Conservation (phyloP, 768 basidiomycete genomes). For the Leccinum fibrillosum region DNA sequence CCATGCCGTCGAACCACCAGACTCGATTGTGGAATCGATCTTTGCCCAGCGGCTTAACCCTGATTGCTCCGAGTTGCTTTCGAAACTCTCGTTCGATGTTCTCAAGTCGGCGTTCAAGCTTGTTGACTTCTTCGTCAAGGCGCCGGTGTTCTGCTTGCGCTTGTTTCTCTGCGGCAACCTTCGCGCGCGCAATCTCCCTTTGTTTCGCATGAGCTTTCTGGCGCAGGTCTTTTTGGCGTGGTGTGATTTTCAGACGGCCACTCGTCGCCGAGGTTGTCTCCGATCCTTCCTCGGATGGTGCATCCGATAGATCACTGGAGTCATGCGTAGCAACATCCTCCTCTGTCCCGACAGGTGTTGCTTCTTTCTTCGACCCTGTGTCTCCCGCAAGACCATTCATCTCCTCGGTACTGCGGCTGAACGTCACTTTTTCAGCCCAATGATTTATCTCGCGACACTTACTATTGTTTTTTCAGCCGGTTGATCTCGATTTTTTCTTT, state of each 20-base stretch:
- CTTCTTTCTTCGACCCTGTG: constrained; percentile 44
- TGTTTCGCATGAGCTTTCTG: constrained; percentile 68
- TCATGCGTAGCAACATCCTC: constrained; percentile 64
- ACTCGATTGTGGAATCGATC: constrained; percentile 94
- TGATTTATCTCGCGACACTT: constrained; percentile 34
- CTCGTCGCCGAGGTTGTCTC: constrained; percentile 51
- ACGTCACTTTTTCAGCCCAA: constrained; percentile 12
- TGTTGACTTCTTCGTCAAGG: constrained; percentile 85
- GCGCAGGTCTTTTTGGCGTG: constrained; percentile 51
- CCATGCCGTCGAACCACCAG: constrained; percentile 99
- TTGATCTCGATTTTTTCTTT: constrained; percentile 97
- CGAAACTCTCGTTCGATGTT: constrained; percentile 93
- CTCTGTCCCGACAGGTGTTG: constrained; percentile 37
- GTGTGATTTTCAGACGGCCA: constrained; percentile 40
- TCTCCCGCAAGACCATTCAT: constrained; percentile 65
- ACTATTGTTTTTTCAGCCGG: constrained; percentile 85
- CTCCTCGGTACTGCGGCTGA: constrained; percentile 57
- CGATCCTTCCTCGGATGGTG: constrained; percentile 57
- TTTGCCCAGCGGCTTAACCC: constrained; percentile 84
- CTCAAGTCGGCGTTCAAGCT: constrained; percentile 76
- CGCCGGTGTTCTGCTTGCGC: constrained; percentile 80
- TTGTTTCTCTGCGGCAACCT: constrained; percentile 77
- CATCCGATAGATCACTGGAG: constrained; percentile 71
- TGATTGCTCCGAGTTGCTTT: constrained; percentile 77
- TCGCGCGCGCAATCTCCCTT: constrained; percentile 73